Base-by-base conservation (phyloP, 768 basidiomycete genomes). In the Suillus cothurnatus region DNA sequence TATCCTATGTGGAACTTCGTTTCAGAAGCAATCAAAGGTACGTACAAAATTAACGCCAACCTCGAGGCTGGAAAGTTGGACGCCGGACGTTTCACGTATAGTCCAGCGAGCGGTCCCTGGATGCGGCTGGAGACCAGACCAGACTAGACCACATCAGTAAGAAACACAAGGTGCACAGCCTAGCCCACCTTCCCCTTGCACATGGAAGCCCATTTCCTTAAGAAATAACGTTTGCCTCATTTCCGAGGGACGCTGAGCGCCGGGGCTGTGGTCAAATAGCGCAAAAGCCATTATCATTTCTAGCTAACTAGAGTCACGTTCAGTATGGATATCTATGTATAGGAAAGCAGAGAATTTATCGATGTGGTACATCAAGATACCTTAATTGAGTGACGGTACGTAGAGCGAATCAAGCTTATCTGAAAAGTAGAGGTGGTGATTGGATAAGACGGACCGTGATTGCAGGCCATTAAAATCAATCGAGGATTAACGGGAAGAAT, bases 111-210 rank as follows among this genome's bases (percentile, higher is more conserved):
- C 2, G 57, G 57, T 41, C 57, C 57, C 57, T 59, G 57, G 57
- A 41, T 59, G 57, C 38, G 19, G 38, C 26, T 39, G 38, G 36
- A 39, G 57, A 39, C 57, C 57, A 59, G 57, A 59, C 57, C 28
- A 55, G 31, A 32, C 53, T n/a, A 55, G 53, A 32, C 53, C 53
- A 21, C 26, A 19, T 59, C 26, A 28, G 57, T 58, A 36, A 38
- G 23, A 57, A 58, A 59, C 38, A 59, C 57, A 59, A 59, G 57
- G 57, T 39, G 38, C 38, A 59, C 57, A 59, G 38, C 53, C 38
- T 39, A 14, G 38, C 38, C 38, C 26, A 59, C 57, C 26, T 39
- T 59, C 38, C 38, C 57, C 38, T 39, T 39, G 57, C 26, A 28
- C 38, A 59, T 38, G 38, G 57, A 39, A 59, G 38, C 26, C 38